Base-by-base conservation (phyloP, 2,329 filamentous ascomycete genomes). In the Cladosporium sp. region DNA sequence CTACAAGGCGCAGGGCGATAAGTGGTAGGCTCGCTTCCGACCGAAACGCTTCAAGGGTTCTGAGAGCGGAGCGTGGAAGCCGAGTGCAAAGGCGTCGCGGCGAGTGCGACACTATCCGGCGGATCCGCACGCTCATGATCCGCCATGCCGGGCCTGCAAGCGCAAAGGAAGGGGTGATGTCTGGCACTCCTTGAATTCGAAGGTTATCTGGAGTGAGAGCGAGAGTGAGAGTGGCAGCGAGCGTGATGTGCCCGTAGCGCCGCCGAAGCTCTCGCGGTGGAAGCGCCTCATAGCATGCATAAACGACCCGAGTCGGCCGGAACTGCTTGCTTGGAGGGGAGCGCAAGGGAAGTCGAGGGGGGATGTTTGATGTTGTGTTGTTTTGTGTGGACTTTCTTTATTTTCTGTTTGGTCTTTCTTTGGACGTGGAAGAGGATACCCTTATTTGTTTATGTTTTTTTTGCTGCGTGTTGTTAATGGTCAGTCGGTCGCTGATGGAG, bases 1-100 rank as follows among this genome's bases (percentile, higher is more conserved):
- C 6, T 69, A 68, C 49, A 66, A 69, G 43, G 49, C 58, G 23
- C 60, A 65, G 25, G 67, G 67, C 39, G 63, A 59, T 18, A 66
- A 67, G 30, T 67, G 67, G 66, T 70, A 69, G 65, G 32, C 25
- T 53, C 49, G 49, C 34, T 39, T 39, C 11, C n/a, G 30, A 16
- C 21, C 10, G 34, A 16, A 13, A 4, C 13, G 10, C n/a, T n/a
- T n/a, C n/a, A n/a, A n/a, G n/a, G n/a, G n/a, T n/a, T n/a, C n/a
- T 21, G 49, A 53, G n/a, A 14, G 14, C 5, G 18, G 14, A 43
- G 39, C 39, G 39, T 43, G 18, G 39, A 43, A 13, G 18, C 39
- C 18, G 39, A 43, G 18, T 21, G 39, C 39, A 5, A n/a, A n/a
- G n/a, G n/a, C 10, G n/a, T 11, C 2, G 10, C 1, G n/a, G n/a